Evolutionary conservation across 1,139 yeast species (phyloP).

Genomic region (Ogataea hybrid): DNA sequence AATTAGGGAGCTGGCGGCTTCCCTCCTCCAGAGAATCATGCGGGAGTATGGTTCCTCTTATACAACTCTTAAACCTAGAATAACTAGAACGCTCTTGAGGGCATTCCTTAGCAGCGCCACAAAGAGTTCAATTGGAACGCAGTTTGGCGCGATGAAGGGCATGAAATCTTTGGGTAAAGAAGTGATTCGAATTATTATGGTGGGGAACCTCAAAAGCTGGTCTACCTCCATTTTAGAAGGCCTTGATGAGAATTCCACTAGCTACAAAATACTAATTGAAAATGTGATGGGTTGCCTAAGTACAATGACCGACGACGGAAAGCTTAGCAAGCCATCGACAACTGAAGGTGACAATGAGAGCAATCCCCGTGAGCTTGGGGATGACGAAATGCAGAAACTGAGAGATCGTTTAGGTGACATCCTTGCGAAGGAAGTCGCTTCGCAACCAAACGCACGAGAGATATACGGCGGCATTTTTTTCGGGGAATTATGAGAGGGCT

Average conservation of each 20-base stretch:
- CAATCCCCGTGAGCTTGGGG: conserved; percentile 28
- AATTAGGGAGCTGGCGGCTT: conserved; percentile 86
- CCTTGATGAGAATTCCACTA: conserved; percentile 30
- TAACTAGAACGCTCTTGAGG: conserved; percentile 85
- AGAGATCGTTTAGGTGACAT: conserved; percentile 59
- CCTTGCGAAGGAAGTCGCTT: conserved; percentile 49
- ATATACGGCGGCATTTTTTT: conserved; percentile 73
- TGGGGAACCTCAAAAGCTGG: conserved; percentile 89
- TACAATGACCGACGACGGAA: conserved; percentile 39
- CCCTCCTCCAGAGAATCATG: conserved; percentile 74
- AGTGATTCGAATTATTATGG: conserved; percentile 76
- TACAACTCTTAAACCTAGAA: conserved; percentile 88
- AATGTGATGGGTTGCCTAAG: conserved; percentile 55
- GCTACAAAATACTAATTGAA: conserved; percentile 42
- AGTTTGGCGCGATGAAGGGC: conserved; percentile 89
- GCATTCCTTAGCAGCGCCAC: conserved; percentile 71
- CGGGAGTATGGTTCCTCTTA: conserved; percentile 81
- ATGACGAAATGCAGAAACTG: conserved; percentile 32
- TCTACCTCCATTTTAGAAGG: conserved; percentile 48
- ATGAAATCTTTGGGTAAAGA: conserved; percentile 82
- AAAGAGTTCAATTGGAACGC: conserved; percentile 67
- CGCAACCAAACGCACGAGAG: conserved; percentile 52
- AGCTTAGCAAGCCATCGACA: conserved; percentile 21
- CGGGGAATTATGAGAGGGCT: conserved; percentile 46
- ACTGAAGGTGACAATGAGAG: background rate